These are phyloP conservation scores for Paulownia fortunei DNA, from an alignment of 257 asterid species.

Conservation along the genomic window DNA sequence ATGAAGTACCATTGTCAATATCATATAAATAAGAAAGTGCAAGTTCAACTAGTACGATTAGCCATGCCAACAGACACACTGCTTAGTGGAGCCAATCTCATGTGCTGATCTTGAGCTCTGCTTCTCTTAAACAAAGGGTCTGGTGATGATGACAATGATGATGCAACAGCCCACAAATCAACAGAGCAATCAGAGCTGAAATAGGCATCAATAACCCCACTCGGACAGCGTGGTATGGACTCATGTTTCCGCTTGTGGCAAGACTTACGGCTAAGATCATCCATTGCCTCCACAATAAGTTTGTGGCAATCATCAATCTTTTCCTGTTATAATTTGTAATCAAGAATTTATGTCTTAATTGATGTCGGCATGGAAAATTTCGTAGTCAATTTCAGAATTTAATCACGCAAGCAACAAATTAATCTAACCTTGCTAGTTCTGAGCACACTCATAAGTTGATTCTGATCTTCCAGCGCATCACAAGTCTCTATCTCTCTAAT, in stretches of 20 bases:
- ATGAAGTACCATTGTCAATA: constrained; percentile 54
- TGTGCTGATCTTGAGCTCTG: constrained; percentile 51
- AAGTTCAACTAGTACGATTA: constrained; percentile 43
- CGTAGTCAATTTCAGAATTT: not conserved
- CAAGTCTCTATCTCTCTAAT: constrained; percentile 46
- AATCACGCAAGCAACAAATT: not conserved
- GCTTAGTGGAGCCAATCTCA: constrained; percentile 51
- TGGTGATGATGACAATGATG: constrained; percentile 44
- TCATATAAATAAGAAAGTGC: constrained; percentile 39
- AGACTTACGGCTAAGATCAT: constrained; percentile 27
- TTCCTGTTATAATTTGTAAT: constrained; percentile 42
- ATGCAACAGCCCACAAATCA: constrained; percentile 53
- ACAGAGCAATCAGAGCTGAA: constrained; percentile 58
- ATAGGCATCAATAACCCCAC: constrained; percentile 63
- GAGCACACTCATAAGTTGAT: constrained; percentile 43
- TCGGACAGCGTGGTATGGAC: constrained; percentile 58
- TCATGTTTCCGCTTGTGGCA: constrained; percentile 47
- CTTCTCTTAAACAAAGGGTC: constrained; percentile 54
- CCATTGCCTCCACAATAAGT: constrained; percentile 41
- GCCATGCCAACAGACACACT: constrained; percentile 41
- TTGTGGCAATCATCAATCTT: constrained; percentile 45
- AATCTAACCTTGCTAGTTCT: constrained; percentile 51
- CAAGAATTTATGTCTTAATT: constrained; percentile 12
- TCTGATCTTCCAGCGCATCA: constrained; percentile 43
- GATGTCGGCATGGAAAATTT: not conserved